phyloP scores from a whole-genome alignment of 2,329 filamentous ascomycete species.

The Tolypocladium ophioglossoides region DNA sequence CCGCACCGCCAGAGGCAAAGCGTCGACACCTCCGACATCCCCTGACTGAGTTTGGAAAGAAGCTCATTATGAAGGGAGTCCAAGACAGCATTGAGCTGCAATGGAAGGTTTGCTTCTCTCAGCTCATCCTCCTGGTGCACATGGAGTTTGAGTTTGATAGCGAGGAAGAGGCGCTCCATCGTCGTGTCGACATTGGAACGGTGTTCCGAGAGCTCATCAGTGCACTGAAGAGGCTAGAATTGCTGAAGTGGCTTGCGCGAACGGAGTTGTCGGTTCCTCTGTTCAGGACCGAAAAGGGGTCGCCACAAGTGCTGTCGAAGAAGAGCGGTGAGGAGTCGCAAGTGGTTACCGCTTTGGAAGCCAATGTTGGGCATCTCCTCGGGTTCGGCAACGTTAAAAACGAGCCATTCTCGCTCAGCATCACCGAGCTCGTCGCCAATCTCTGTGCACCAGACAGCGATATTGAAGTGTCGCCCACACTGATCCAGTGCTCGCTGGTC shows the following conservation, averaged over 20 bases:
- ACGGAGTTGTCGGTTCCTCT: constrained; percentile 44
- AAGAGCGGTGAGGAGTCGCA: constrained; percentile 35
- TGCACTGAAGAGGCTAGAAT: constrained; percentile 62
- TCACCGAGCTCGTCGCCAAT: constrained; percentile 58
- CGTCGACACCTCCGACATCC: constrained; percentile 36
- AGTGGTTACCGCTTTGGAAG: constrained; percentile 48
- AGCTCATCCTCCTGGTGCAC: constrained; percentile 74
- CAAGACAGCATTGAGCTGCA: constrained; percentile 69
- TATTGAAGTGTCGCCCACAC: constrained; percentile 49
- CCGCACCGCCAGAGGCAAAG: constrained; percentile 32
- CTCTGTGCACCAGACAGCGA: constrained; percentile 55
- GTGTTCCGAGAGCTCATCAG: constrained; percentile 61
- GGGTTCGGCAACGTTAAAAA: constrained; percentile 41
- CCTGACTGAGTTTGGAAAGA: constrained; percentile 67
- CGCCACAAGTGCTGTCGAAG: constrained; percentile 22
- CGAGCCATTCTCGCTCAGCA: constrained; percentile 43
- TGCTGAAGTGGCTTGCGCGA: constrained; percentile 59
- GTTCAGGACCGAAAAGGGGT: constrained; percentile 24
- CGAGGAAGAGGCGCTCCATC: constrained; percentile 53
- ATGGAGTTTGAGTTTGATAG: constrained; percentile 75
- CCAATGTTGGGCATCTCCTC: constrained; percentile 51
- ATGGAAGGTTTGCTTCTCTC: constrained; percentile 66
- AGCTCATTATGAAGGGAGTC: constrained; percentile 62
- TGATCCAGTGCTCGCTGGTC: constrained; percentile 52
- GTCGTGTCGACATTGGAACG: constrained; percentile 52